These are phyloP conservation scores for Pythium volutum DNA, from an alignment of 352 stramenopile genomes.

Conservation along the genomic window DNA sequence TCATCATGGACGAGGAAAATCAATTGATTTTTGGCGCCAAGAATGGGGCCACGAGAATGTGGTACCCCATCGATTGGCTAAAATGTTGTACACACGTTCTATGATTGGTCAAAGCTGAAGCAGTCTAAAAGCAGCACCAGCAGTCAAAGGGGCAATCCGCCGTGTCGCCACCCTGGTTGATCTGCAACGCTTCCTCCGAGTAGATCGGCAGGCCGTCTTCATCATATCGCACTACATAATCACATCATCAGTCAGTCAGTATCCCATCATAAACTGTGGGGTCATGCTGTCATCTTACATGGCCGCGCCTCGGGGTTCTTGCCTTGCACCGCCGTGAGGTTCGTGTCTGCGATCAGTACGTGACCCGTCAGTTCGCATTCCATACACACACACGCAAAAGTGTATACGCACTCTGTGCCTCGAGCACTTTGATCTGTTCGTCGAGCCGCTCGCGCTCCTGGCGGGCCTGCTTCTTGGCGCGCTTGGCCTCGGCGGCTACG, in stretches of 20 bases:
- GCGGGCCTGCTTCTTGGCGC: constrained; percentile 37
- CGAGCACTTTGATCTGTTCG: constrained; percentile 78
- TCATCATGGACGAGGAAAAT: constrained; percentile 8
- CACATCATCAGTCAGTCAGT: background rate
- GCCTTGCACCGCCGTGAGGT: constrained; percentile 52
- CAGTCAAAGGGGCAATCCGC: constrained; percentile 89
- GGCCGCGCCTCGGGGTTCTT: constrained; percentile 70
- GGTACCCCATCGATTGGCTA: constrained; percentile 1
- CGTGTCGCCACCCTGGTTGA: constrained; percentile 79
- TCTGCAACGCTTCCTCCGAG: constrained; percentile 76
- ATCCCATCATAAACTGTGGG: background rate
- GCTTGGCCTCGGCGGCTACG: constrained; percentile 45
- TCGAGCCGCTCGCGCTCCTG: constrained; percentile 66
- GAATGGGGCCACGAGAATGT: background rate
- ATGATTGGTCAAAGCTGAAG: constrained; percentile 27
- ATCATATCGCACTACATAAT: constrained; percentile 69
- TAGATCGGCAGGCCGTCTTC: constrained; percentile 87
- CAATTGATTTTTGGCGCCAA: constrained; percentile 10
- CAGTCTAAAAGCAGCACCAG: constrained; percentile 84
- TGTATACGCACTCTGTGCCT: constrained; percentile 64
- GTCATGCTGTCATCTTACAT: constrained; percentile 33
- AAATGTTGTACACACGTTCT: constrained; percentile 4
- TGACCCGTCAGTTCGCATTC: constrained; percentile 3
- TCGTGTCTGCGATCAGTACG: constrained; percentile 54
- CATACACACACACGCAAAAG: background rate